Evolutionary conservation across 140 eudicot genomes (phyloP), one percentile per base, ranked within the genome.

Genomic region (Oenanthe javanica): DNA sequence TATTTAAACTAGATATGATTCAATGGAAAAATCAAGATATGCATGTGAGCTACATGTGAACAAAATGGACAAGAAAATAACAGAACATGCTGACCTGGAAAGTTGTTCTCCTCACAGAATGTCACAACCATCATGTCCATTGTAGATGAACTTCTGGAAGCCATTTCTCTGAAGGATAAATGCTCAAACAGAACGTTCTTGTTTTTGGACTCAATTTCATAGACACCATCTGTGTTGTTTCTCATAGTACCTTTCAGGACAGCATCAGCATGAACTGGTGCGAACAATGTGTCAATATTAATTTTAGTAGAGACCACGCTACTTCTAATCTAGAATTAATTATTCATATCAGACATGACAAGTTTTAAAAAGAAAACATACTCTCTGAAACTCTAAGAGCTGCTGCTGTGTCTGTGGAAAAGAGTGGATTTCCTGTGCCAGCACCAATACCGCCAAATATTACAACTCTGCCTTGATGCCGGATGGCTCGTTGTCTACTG

Each of bases 351-450:
- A 52, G 42, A 73, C 57, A 66, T 45, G 23, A 31, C 3, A 66
- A 52, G 49, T 43, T 19, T 66, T n/a, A 19, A 1, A 8, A 6
- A 59, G 49, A 70, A 23, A 2, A 61, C 89, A 31, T 89, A 92
- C 99, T 89, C 75, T 92, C 99, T 6, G 97, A 92, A 77, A 97
- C 99, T 90, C 99, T 2, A n/a, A n/a, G n/a, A n/a, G n/a, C n/a
- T n/a, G n/a, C n/a, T n/a, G n/a, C n/a, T n/a, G n/a, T n/a, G n/a
- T n/a, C n/a, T 2, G 99, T 95, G 27, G 99, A 92, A 61, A 95
- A 95, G 79, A 89, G 97, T 52, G 97, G 97, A 83, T 89, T 95
- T 79, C 96, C 99, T 1, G 97, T 85, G 79, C 93, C 99, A 72
- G 93, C n/a, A 78, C 97, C 99, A 77, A 95, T 87, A 70, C 99